phyloP scores from a whole-genome alignment of 176 grass and related monocot genomes.

The Oryza officinalis region DNA sequence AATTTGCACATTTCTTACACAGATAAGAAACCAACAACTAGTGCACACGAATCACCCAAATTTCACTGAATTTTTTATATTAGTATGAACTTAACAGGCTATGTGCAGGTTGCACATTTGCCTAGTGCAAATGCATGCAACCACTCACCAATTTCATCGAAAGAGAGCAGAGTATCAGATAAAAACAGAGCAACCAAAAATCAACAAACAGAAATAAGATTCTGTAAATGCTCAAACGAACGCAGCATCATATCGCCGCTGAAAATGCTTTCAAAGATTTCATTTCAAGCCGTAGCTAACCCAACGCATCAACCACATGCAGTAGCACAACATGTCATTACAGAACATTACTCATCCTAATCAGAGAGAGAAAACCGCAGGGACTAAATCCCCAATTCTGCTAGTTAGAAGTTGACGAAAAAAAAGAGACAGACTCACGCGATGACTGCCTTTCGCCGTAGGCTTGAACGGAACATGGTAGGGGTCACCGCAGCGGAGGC shows the following conservation, averaged over 20 bases:
- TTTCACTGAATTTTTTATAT: too few relatives aligned
- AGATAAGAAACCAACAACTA: too few relatives aligned
- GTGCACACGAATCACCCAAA: too few relatives aligned
- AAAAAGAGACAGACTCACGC: slow-evolving; percentile 23
- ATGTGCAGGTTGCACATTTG: background rate
- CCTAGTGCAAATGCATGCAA: background rate
- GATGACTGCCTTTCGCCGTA: slow-evolving; percentile 38
- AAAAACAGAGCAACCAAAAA: background rate
- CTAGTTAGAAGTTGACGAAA: background rate
- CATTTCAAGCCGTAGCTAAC: background rate
- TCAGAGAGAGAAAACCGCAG: background rate
- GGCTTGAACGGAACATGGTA: slow-evolving; percentile 4
- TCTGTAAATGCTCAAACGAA: background rate
- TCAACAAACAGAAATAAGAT: background rate
- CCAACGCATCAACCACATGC: background rate
- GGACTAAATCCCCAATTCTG: background rate
- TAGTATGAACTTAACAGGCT: too few relatives aligned
- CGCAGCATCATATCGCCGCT: too few relatives aligned
- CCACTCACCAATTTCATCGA: background rate
- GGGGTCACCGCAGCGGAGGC: slow-evolving; percentile 21
- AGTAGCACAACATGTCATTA: too few relatives aligned
- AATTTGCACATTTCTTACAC: too few relatives aligned
- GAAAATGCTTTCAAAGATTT: background rate
- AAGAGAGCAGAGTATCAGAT: background rate
- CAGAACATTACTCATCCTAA: background rate